Evolutionary conservation across 805 yeast genomes (phyloP).

Genomic region (Candida quercuum): DNA sequence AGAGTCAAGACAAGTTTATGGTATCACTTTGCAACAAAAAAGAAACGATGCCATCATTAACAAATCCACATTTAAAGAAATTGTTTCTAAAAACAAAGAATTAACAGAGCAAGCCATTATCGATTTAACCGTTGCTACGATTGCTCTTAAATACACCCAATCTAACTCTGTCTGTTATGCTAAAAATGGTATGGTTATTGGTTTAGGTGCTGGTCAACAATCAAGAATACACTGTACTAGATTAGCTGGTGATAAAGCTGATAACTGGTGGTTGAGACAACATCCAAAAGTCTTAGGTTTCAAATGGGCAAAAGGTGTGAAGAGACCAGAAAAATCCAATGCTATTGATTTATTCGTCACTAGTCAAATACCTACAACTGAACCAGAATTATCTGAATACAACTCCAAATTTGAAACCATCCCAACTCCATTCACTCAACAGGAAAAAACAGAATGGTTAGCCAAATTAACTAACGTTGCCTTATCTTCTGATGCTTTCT

Average conservation of each 20-base stretch:
- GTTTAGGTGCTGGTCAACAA: conserved; percentile 99
- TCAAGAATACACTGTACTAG: conserved; percentile 99
- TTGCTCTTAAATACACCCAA: conserved; percentile 96
- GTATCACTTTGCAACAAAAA: conserved; percentile 92
- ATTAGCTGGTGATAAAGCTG: conserved; percentile 98
- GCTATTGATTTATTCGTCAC: conserved; percentile 95
- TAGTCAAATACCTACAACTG: conserved; percentile 82
- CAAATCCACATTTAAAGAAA: conserved; percentile 84
- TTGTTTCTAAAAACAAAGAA: conserved; percentile 80
- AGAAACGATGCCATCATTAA: conserved; percentile 96
- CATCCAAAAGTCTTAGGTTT: conserved; percentile 90
- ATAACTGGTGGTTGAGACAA: conserved; percentile 99
- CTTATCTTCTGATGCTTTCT: conserved; percentile 95
- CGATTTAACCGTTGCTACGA: conserved; percentile 95
- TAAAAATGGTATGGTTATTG: conserved; percentile 98
- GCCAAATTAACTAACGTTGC: conserved; percentile 79
- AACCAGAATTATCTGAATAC: conserved; percentile 91
- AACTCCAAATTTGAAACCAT: conserved; percentile 79
- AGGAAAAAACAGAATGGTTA: conserved; percentile 87
- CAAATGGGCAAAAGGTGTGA: conserved; percentile 97
- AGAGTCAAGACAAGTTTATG: conserved; percentile 95
- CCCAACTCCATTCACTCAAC: conserved; percentile 77
- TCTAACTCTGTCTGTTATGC: conserved; percentile 98
- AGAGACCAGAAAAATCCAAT: conserved; percentile 97
- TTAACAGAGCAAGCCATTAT: conserved; percentile 89